Conservation (phyloP, 768 basidiomycete genomes). For the Suillus plorans region DNA sequence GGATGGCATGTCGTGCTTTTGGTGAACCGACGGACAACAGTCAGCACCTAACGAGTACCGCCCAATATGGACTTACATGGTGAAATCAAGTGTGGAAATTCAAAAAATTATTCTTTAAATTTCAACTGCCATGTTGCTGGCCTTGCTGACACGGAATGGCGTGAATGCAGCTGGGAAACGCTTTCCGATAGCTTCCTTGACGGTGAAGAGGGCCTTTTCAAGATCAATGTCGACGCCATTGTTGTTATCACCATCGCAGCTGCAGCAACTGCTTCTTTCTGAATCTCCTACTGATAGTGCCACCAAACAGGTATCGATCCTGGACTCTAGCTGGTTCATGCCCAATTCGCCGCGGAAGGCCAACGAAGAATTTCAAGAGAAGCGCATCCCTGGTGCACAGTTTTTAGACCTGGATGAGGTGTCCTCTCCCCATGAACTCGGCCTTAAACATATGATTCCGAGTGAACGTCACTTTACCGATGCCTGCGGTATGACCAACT, state of each 20-base stretch:
- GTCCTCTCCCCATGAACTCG: slow-evolving; percentile 69
- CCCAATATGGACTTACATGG: slow-evolving; percentile 15
- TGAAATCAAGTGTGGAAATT: slow-evolving; percentile 9
- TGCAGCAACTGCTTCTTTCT: slow-evolving; percentile 36
- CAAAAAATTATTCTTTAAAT: slow-evolving; percentile 15
- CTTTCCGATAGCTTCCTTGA: slow-evolving; percentile 1
- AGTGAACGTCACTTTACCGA: slow-evolving; percentile 63
- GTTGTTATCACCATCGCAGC: slow-evolving; percentile 51
- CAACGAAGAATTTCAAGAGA: slow-evolving; percentile 62
- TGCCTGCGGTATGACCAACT: slow-evolving; percentile 65
- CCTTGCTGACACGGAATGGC: slow-evolving; percentile 8
- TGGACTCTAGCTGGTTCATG: slow-evolving; percentile 94
- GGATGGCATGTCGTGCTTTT: slow-evolving; percentile 71
- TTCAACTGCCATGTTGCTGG: slow-evolving; percentile 8
- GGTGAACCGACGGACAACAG: slow-evolving; percentile 7
- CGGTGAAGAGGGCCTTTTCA: slow-evolving; percentile 35
- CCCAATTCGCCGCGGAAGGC: slow-evolving; percentile 77
- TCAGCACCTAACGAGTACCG: neutral
- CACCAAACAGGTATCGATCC: slow-evolving; percentile 32
- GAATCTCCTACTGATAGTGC: slow-evolving; percentile 8
- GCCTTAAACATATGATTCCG: slow-evolving; percentile 96
- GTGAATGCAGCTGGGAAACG: slow-evolving; percentile 6
- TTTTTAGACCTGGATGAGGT: slow-evolving; percentile 83
- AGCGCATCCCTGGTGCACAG: slow-evolving; percentile 68
- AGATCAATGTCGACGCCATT: slow-evolving; percentile 41